These are phyloP conservation scores for Pseudovirgaria hyperparasitica DNA, from an alignment of 2,329 filamentous ascomycete genomes.

Conservation along the genomic window DNA sequence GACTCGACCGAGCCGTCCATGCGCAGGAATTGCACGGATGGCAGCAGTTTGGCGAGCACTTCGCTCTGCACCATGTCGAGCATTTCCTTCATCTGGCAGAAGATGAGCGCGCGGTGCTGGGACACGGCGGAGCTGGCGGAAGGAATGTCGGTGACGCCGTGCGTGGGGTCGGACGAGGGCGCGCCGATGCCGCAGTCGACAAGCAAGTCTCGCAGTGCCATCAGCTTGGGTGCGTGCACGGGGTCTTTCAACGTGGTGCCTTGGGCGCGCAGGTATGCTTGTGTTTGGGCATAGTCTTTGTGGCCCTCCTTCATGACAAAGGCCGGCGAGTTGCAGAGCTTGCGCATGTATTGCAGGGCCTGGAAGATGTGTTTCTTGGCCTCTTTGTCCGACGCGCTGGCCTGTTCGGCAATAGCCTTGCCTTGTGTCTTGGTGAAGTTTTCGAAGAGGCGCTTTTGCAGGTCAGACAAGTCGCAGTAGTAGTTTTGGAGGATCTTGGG, in stretches of 20 bases:
- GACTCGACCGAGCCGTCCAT: conserved; percentile 89
- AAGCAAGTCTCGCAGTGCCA: conserved; percentile 79
- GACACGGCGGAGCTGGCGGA: conserved; percentile 69
- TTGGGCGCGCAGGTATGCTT: conserved; percentile 64
- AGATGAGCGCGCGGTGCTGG: conserved; percentile 87
- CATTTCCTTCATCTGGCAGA: conserved; percentile 99
- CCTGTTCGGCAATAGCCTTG: conserved; percentile 74
- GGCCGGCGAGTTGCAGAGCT: conserved; percentile 94
- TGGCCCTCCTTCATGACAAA: conserved; percentile 92
- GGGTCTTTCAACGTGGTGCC: conserved; percentile 75
- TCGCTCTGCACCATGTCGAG: conserved; percentile 96
- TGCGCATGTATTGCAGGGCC: conserved; percentile 97
- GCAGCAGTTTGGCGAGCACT: conserved; percentile 81
- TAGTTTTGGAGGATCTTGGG: conserved; percentile 99
- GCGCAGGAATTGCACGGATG: conserved; percentile 84
- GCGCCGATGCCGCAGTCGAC: conserved; percentile 96
- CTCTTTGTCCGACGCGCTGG: conserved; percentile 68
- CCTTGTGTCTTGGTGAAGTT: conserved; percentile 92
- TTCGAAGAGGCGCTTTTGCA: conserved; percentile 91
- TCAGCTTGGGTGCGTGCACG: conserved; percentile 82
- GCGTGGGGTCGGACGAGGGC: conserved; percentile 20
- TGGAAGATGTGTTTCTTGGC: conserved; percentile 99
- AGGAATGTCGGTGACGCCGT: conserved; percentile 47
- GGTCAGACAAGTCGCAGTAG: conserved; percentile 92
- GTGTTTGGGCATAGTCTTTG: conserved; percentile 78